Evolutionary conservation across 2,329 filamentous ascomycete species (phyloP), one percentile per base, ranked within the genome.

Genomic region (Parastagonospora avenae): DNA sequence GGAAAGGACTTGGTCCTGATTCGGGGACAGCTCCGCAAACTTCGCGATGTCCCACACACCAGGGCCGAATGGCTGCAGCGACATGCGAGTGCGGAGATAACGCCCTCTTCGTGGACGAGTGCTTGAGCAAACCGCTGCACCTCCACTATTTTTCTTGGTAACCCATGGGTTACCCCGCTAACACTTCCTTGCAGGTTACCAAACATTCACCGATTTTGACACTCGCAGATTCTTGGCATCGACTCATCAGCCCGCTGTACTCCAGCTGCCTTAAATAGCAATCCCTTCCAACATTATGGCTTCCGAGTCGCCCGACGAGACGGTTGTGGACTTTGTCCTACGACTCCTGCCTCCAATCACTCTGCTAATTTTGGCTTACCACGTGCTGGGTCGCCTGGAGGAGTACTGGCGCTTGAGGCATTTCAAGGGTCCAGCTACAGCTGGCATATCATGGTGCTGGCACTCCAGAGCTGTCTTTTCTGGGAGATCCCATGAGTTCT

Each of bases 401-500:
- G 54, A 71, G 46, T 69, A 67, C 46, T 53, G 50, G 49, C 67
- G 67, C n/a, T 49, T 72, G 52, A 60, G 61, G 41, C 63, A 63
- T 11, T 69, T 72, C 53, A 62, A 61, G 24, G 70, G 70, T n/a
- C 70, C 70, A 11, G 28, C 48, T 8, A 63, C 60, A 5, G 63
- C 66, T 24, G 67, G 68, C 4, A 55, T 69, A 32, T 70, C 66
- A 12, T 67, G 66, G 63, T 55, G 61, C 42, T 70, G 66, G 68
- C 64, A 70, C 45, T 68, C 68, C 2, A 62, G 50, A 32, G 70
- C 67, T 8, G 63, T 70, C 14, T 35, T 70, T 28, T 62, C 64
- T 24, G 62, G 66, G 1, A 52, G 57, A 33, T 48, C 64, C 3
- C 59, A 71, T 42, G 39, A 47, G 28, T 59, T 55, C 41, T 72